Conservation (phyloP, 768 basidiomycete genomes). For the Exidia glandulosa region DNA sequence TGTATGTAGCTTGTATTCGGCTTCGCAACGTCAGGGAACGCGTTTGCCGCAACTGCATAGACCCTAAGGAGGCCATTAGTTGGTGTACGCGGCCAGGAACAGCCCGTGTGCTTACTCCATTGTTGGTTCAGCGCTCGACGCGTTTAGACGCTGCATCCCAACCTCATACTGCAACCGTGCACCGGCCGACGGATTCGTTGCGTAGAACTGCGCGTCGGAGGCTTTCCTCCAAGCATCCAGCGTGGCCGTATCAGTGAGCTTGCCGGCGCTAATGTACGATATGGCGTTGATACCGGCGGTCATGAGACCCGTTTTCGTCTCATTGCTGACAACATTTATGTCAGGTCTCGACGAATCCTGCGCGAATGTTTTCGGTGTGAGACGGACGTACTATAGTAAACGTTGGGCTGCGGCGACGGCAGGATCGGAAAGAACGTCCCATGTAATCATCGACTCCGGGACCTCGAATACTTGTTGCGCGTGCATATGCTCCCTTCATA, state of each 20-base stretch:
- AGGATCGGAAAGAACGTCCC: background rate
- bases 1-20: conserved; percentile 15
- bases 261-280: background rate
- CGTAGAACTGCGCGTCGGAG: background rate
- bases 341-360: too few species aligned
- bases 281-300: background rate
- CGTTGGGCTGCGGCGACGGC: background rate
- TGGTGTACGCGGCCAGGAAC: background rate
- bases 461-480: background rate
- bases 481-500: too few species aligned
- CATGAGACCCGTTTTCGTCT: background rate
- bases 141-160: background rate
- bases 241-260: background rate
- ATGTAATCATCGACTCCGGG: background rate
- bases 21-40: background rate
- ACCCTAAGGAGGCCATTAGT: background rate
- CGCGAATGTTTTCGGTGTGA: too few species aligned
- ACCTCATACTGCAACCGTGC: conserved; percentile 1
- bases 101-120: background rate
- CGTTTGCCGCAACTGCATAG: background rate
- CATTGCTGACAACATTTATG: background rate
- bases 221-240: background rate
- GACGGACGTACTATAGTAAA: too few species aligned
- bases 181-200: background rate
- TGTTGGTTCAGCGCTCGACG: background rate